Conservation (phyloP, 768 basidiomycete species). For the Boletales sp. region DNA sequence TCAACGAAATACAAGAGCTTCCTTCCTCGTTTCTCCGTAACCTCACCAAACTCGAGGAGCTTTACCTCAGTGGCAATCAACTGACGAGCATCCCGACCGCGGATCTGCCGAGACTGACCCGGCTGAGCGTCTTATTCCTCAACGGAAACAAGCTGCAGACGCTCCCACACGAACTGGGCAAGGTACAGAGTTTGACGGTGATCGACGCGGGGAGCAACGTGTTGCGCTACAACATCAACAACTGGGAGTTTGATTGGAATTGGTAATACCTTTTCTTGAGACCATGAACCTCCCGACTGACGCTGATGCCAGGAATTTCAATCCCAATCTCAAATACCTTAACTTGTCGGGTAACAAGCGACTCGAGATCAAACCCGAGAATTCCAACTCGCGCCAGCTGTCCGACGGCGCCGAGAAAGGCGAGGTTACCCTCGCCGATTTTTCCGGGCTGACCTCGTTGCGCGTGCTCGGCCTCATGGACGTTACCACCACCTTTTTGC, state of each 20-base stretch:
- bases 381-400: conserved; percentile 28
- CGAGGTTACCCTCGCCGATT: conserved; percentile 65
- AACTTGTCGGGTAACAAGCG: conserved; percentile 97
- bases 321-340: conserved; percentile 87
- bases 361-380: conserved; percentile 87
- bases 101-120: conserved; percentile 70
- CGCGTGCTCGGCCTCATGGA: conserved; percentile 97
- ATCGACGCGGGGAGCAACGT: conserved; percentile 93
- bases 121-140: conserved; percentile 73
- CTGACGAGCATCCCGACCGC: conserved; percentile 87
- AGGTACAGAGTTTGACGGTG: conserved; percentile 70
- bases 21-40: conserved; percentile 74
- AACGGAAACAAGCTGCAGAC: conserved; percentile 95
- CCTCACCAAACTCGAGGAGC: conserved; percentile 68
- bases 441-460: conserved; percentile 80
- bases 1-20: conserved; percentile 91
- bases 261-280: conserved; percentile 52
- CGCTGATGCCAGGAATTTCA: conserved; percentile 77
- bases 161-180: conserved; percentile 85
- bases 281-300: not conserved
- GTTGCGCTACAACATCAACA: conserved; percentile 95
- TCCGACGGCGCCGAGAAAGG: conserved; percentile 19
- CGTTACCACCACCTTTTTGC: conserved; percentile 63
- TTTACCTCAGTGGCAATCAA: conserved; percentile 96
- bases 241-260: conserved; percentile 99